Conservation (phyloP, 164 flowering plant species). For the Magnolia kwangsiensis region DNA sequence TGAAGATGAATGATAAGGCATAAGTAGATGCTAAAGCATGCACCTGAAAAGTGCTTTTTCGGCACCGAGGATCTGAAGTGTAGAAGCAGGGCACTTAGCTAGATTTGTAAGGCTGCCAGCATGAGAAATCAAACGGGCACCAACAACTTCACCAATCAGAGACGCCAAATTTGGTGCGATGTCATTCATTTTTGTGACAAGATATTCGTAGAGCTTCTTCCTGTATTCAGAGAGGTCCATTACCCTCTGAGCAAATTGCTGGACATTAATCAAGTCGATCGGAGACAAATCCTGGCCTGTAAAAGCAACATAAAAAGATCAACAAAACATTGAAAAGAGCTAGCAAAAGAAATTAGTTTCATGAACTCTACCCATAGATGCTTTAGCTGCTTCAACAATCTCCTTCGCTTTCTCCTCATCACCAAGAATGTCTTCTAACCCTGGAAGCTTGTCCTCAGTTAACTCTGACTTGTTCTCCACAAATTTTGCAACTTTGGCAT, state of each 20-base stretch:
- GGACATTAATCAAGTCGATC: conserved; percentile 87
- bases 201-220: conserved; percentile 78
- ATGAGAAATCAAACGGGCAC: conserved; percentile 97
- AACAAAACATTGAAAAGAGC: conserved; percentile 3
- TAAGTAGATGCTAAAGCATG: not conserved
- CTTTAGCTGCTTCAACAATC: conserved; percentile 87
- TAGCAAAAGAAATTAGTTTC: not conserved
- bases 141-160: conserved; percentile 92
- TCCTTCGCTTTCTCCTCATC: conserved; percentile 98
- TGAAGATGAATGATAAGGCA: not conserved
- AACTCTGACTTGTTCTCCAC: conserved; percentile 71
- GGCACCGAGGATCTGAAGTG: conserved; percentile 98
- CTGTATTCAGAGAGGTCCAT: conserved; percentile 91
- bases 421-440: conserved; percentile 71
- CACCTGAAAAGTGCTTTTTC: conserved; percentile 99
- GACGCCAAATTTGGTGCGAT: conserved; percentile 98
- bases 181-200: conserved; percentile 91
- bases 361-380: conserved; percentile 77
- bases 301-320: conserved; percentile 10
- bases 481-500: conserved; percentile 75
- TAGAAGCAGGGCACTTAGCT: conserved; percentile 99
- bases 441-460: conserved; percentile 69
- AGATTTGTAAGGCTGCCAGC: conserved; percentile 98
- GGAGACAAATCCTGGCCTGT: conserved; percentile 93
- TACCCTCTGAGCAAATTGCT: conserved; percentile 87